These are phyloP conservation scores for Oldenlandia corymbosa DNA, from an alignment of 257 asterid genomes.

Conservation along the genomic window DNA sequence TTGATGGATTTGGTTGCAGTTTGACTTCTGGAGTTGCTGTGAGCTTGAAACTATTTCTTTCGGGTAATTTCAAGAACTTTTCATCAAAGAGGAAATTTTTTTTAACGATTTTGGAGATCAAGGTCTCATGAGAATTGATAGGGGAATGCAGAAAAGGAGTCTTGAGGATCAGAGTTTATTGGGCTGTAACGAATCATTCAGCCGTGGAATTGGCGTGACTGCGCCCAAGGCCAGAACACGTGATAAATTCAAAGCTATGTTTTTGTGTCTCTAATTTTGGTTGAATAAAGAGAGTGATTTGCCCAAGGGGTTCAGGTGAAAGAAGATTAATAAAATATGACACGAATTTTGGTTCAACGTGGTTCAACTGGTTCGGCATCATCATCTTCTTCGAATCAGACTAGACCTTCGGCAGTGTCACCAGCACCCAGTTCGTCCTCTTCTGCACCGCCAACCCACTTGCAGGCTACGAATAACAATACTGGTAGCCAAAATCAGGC, in stretches of 20 bases:
- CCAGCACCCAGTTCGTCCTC: constrained; percentile 42
- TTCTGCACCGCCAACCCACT: constrained; percentile 46
- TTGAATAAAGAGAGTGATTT: constrained; percentile 24
- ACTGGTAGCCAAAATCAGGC: constrained; percentile 28
- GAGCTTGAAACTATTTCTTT: constrained; percentile 27
- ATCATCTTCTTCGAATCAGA: constrained; percentile 59
- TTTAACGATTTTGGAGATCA: constrained; percentile 53
- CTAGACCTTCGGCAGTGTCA: constrained; percentile 43
- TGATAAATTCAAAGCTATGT: constrained; percentile 59
- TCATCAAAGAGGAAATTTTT: constrained; percentile 53
- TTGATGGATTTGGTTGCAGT: constrained; percentile 45
- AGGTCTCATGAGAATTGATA: constrained; percentile 98
- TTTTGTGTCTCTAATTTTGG: constrained; percentile 44
- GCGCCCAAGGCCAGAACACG: constrained; percentile 90
- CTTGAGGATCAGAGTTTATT: constrained; percentile 52
- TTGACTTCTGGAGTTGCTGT: constrained; percentile 37
- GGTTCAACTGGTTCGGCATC: constrained; percentile 68
- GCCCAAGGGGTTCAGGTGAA: constrained; percentile 20
- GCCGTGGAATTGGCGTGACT: constrained; percentile 75
- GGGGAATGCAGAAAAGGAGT: constrained; percentile 98
- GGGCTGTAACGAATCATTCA: constrained; percentile 68
- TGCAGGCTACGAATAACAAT: constrained; percentile 34
- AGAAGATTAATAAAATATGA: constrained; percentile 52
- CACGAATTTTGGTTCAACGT: constrained; percentile 86
- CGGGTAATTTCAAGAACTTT: constrained; percentile 57